Percentiles rank a stretch among this genome's conserved stretches.
These are phyloP conservation scores for Trichoderma polysporum DNA, from an alignment of 2,329 filamentous ascomycete genomes.

Conservation along the genomic window DNA sequence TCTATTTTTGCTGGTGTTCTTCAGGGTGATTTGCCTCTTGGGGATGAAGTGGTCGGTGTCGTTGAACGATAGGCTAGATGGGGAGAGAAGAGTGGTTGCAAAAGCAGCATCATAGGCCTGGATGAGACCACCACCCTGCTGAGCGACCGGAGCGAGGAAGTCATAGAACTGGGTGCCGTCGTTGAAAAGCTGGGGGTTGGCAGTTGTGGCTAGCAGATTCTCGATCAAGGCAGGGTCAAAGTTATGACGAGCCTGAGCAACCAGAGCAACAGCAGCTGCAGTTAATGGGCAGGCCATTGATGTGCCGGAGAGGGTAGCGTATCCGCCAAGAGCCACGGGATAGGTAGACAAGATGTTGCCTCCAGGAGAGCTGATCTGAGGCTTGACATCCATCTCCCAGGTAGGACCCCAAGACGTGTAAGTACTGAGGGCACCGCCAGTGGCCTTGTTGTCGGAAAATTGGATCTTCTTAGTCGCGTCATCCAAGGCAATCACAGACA, in stretches of 20 bases:
- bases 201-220: slow-evolving; percentile 49
- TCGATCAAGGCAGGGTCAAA: slow-evolving; percentile 51
- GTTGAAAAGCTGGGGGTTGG: slow-evolving; percentile 51
- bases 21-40: slow-evolving; percentile 48
- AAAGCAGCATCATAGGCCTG: slow-evolving; percentile 60
- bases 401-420: slow-evolving; percentile 62
- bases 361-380: slow-evolving; percentile 56
- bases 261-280: slow-evolving; percentile 54
- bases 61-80: slow-evolving; percentile 62
- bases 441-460: slow-evolving; percentile 39
- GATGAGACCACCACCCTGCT: slow-evolving; percentile 61
- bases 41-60: slow-evolving; percentile 59
- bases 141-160: slow-evolving; percentile 54
- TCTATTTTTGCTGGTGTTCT: slow-evolving; percentile 50
- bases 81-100: slow-evolving; percentile 52
- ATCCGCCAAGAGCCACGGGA: slow-evolving; percentile 46
- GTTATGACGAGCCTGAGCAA: slow-evolving; percentile 52
- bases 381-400: slow-evolving; percentile 57
- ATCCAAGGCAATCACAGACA: slow-evolving; percentile 45
- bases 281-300: slow-evolving; percentile 61
- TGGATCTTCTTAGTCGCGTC: slow-evolving; percentile 31
- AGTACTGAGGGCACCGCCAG: slow-evolving; percentile 52
- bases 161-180: slow-evolving; percentile 38
- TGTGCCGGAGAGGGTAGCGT: slow-evolving; percentile 55
- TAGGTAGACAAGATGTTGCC: slow-evolving; percentile 60